Conservation (phyloP, 2,329 filamentous ascomycete species). For the Camptophora hylomeconis region DNA sequence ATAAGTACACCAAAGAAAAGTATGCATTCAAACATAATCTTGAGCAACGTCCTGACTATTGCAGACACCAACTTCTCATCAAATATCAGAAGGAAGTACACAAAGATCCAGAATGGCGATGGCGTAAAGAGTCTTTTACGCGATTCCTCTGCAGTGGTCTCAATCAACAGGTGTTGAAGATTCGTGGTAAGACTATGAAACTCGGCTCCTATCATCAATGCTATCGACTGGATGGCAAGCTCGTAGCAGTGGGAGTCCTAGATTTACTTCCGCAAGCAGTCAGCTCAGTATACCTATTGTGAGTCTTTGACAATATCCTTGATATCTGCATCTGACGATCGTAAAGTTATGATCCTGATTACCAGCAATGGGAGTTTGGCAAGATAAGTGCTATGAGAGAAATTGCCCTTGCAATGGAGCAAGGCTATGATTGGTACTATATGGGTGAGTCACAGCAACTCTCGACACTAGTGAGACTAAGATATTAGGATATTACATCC, state of each 20-base stretch:
- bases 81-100: conserved; percentile 35
- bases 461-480: conserved; percentile 1
- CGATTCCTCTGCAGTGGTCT: conserved; percentile 36
- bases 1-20: conserved; percentile 34
- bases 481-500: conserved; percentile 48
- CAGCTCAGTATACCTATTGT: conserved; percentile 39
- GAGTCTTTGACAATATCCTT: conserved; percentile 11
- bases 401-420: conserved; percentile 42
- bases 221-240: conserved; percentile 35
- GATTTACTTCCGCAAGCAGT: conserved; percentile 34
- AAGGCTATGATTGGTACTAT: conserved; percentile 47
- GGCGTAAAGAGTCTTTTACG: conserved; percentile 32
- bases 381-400: conserved; percentile 51
- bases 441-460: conserved; percentile 36
- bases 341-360: conserved; percentile 44
- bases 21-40: conserved; percentile 14
- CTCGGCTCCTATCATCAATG: conserved; percentile 38
- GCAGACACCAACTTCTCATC: conserved; percentile 31
- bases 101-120: conserved; percentile 30
- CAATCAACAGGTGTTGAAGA: conserved; percentile 24
- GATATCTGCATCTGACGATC: conserved; percentile 2
- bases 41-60: background rate
- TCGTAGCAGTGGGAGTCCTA: conserved; percentile 36
- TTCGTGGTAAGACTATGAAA: conserved; percentile 27
- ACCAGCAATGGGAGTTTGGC: conserved; percentile 48